Evolutionary conservation across 352 stramenopile species (phyloP).

Genomic region (Phytophthora capsici): DNA sequence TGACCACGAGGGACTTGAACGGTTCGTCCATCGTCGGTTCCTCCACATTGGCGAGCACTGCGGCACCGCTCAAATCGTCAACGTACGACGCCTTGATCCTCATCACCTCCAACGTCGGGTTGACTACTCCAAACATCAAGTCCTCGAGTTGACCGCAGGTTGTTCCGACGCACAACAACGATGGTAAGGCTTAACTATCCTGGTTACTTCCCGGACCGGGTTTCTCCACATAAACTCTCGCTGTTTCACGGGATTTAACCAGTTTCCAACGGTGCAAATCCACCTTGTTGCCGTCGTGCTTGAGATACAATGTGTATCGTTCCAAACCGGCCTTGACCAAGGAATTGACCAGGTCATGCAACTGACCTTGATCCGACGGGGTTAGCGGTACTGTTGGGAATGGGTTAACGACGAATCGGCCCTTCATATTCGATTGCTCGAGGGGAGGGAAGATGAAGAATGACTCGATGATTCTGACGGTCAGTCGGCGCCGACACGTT

Average conservation of each 20-base stretch:
- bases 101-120: constrained; percentile 55
- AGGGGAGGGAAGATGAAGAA: constrained; percentile 12
- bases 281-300: constrained; percentile 37
- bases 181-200: constrained; percentile 26
- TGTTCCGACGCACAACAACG: constrained; percentile 41
- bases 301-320: constrained; percentile 36
- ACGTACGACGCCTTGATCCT: constrained; percentile 59
- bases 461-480: constrained; percentile 8
- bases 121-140: constrained; percentile 63
- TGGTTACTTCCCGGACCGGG: constrained; percentile 6
- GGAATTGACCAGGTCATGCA: constrained; percentile 28
- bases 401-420: constrained; percentile 41
- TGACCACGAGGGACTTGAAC: constrained; percentile 63
- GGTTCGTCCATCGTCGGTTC: constrained; percentile 48
- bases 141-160: constrained; percentile 49
- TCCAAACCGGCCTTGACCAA: constrained; percentile 32
- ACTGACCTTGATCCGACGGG: constrained; percentile 23
- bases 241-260: constrained; percentile 34
- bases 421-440: constrained; percentile 20
- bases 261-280: constrained; percentile 33
- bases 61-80: constrained; percentile 50
- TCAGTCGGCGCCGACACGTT: constrained; percentile 2
- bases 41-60: constrained; percentile 46
- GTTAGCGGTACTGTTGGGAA: constrained; percentile 33
- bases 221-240: constrained; percentile 33